A percentile compares a stretch with the other conserved stretches of the same genome.
phyloP scores from a whole-genome alignment of 2,329 filamentous ascomycete genomes.

The Anisogramma anomala region DNA sequence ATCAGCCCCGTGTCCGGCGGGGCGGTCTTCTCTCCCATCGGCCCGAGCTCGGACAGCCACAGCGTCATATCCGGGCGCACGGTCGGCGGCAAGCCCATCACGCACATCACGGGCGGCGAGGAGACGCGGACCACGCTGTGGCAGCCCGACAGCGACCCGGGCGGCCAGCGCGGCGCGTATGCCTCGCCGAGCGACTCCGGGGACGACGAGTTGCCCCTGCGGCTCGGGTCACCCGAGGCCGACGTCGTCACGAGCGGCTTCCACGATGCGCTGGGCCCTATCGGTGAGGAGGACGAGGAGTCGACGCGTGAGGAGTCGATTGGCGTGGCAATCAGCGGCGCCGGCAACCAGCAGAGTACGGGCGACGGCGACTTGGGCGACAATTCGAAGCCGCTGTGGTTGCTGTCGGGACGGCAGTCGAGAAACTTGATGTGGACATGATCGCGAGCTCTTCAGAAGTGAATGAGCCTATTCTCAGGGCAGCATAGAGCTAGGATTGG shows the following conservation, averaged over 20 bases:
- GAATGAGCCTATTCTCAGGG: neutral
- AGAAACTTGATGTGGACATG: slow-evolving; percentile 38
- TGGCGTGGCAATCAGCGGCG: slow-evolving; percentile 10
- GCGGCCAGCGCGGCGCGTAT: slow-evolving; percentile 17
- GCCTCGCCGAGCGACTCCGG: slow-evolving; percentile 12
- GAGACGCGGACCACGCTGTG: slow-evolving; percentile 5
- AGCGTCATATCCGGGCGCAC: neutral
- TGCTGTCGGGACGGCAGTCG: slow-evolving; percentile 39
- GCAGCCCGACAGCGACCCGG: slow-evolving; percentile 5
- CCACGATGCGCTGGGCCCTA: slow-evolving; percentile 28
- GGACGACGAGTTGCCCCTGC: slow-evolving; percentile 17
- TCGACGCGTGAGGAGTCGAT: slow-evolving; percentile 6
- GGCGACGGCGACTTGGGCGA: slow-evolving; percentile 12
- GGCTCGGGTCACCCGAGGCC: slow-evolving; percentile 24
- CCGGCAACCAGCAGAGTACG: slow-evolving; percentile 3
- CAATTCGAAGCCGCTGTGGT: slow-evolving; percentile 34
- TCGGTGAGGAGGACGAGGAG: slow-evolving; percentile 29
- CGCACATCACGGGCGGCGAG: slow-evolving; percentile 10
- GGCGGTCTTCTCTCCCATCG: slow-evolving; percentile 28
- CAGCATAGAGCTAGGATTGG: neutral
- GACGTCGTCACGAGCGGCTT: slow-evolving; percentile 36
- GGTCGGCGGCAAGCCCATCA: slow-evolving; percentile 11
- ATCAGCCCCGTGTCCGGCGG: slow-evolving; percentile 25
- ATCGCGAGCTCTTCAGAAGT: slow-evolving; percentile 7
- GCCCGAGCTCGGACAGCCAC: slow-evolving; percentile 19